Percentiles rank a stretch among this genome's conserved stretches.
Evolutionary conservation across 2,329 filamentous ascomycete species (phyloP).

Genomic region (Alternaria ethzedia): DNA sequence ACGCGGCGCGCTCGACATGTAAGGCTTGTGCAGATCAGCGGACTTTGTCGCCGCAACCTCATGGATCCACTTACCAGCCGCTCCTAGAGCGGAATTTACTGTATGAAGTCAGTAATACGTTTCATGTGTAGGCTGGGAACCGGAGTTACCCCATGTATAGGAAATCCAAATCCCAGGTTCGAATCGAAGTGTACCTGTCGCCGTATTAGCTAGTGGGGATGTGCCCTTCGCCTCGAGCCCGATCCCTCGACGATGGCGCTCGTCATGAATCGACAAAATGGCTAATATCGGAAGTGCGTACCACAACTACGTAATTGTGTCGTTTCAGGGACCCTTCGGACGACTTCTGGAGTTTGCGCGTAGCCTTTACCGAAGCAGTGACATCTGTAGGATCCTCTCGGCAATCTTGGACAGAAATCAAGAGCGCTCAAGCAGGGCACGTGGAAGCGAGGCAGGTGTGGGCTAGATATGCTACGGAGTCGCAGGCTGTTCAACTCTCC

Average conservation of each 20-base stretch:
- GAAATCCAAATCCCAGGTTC: slow-evolving; percentile 1
- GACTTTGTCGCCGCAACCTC: neutral
- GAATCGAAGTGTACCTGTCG: slow-evolving; percentile 6
- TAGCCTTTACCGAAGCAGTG: neutral
- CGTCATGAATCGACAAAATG: neutral
- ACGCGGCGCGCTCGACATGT: slow-evolving; percentile 42
- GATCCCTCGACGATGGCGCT: neutral
- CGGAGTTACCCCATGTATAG: slow-evolving; percentile 10
- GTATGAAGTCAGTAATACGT: slow-evolving; percentile 15
- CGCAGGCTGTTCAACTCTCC: neutral
- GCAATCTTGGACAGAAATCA: neutral
- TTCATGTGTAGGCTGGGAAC: neutral
- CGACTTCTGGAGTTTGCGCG: neutral
- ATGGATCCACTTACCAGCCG: slow-evolving; percentile 36
- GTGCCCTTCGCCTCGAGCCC: neutral
- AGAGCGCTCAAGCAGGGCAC: neutral
- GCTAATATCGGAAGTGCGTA: neutral
- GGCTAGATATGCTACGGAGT: neutral
- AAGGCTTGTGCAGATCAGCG: slow-evolving; percentile 23
- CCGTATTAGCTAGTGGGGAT: slow-evolving; percentile 1
- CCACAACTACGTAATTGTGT: slow-evolving; percentile 1
- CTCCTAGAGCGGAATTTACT: slow-evolving; percentile 42
- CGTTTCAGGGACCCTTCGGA: neutral
- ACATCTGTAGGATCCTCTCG: slow-evolving; percentile 1
- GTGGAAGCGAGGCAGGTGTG: slow-evolving; percentile 2